Base-by-base conservation (phyloP, 495 filamentous ascomycete genomes). In the Chaetomidium leptoderma region DNA sequence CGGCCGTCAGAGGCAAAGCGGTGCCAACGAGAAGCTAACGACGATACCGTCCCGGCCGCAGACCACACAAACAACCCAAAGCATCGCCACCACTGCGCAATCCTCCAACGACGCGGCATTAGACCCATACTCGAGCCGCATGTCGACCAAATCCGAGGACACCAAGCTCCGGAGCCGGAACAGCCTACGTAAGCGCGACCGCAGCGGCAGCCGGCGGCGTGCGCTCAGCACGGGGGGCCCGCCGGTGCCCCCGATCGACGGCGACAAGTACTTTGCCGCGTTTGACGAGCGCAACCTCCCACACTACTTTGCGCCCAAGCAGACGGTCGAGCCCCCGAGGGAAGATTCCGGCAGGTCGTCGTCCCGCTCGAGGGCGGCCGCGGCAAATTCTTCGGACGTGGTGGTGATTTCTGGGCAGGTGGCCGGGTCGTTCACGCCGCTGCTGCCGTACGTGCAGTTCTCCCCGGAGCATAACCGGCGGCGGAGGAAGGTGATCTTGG, bases 401-500 rank as follows among this genome's bases (percentile, higher is more conserved):
- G 32, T 42, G 6, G 33, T n/a, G n/a, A n/a, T n/a, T n/a, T n/a
- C 24, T 8, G 26, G 17, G 21, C 29, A 58, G 26, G 53, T 46
- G 13, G 63, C 59, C 26, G 62, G 66, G 32, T 43, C 70, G 1
- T 59, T 63, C 26, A 27, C 67, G n/a, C 65, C 65, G 17, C 58
- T 74, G 30, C 63, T 80, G 44, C 78, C 79, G 17, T 66, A 68
- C 6, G 76, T 81, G 21, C 75, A 78, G 37, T 81, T 83, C 57
- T 63, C 80, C 2, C 73, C 73, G 37, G 71, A 74, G 0, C 76
- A 82, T 59, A 66, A 70, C 40, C 77, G 80, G 59, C 82, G 82
- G 51, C 83, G 82, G 57, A 77, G 85, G 23, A 78, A 78, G 33
- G 78, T 78, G 6, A 70, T 86, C 63, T 78, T 96, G 6, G 76